A percentile compares a stretch with the other conserved stretches of the same genome.
Evolutionary conservation across 805 yeast species (phyloP).

Genomic region (Pichia deserticola): DNA sequence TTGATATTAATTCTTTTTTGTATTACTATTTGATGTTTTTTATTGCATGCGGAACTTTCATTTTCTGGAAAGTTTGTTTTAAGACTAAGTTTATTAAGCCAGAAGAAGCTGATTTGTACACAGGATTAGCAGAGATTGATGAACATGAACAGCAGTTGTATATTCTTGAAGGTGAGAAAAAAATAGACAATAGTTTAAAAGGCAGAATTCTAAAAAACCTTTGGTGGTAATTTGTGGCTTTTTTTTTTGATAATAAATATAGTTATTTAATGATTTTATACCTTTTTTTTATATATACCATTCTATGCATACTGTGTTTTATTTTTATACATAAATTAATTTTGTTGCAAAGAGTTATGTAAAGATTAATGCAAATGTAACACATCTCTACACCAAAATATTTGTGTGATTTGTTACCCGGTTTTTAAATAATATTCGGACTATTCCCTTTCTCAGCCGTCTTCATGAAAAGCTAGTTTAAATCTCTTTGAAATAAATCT

Average conservation of each 20-base stretch:
- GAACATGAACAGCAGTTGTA: slow-evolving; percentile 36
- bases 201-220: neutral
- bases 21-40: slow-evolving; percentile 39
- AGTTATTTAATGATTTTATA: too few species aligned
- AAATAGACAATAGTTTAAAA: neutral
- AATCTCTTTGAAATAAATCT: neutral
- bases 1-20: slow-evolving; percentile 34
- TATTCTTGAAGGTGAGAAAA: slow-evolving; percentile 2
- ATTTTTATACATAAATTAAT: too few species aligned
- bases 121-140: slow-evolving; percentile 41
- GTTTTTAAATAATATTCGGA: too few species aligned
- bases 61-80: slow-evolving; percentile 31
- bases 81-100: slow-evolving; percentile 36
- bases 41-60: slow-evolving; percentile 30
- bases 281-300: neutral
- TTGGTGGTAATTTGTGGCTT: neutral
- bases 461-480: neutral
- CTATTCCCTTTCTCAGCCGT: neutral
- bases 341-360: too few species aligned
- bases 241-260: neutral
- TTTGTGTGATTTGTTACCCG: too few species aligned
- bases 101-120: slow-evolving; percentile 37
- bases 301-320: neutral
- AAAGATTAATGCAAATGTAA: too few species aligned
- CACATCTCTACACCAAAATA: too few species aligned